Percentiles rank a stretch among this genome's conserved stretches.
Evolutionary conservation across 1,139 yeast species (phyloP).

Genomic region (Candida albicans): DNA sequence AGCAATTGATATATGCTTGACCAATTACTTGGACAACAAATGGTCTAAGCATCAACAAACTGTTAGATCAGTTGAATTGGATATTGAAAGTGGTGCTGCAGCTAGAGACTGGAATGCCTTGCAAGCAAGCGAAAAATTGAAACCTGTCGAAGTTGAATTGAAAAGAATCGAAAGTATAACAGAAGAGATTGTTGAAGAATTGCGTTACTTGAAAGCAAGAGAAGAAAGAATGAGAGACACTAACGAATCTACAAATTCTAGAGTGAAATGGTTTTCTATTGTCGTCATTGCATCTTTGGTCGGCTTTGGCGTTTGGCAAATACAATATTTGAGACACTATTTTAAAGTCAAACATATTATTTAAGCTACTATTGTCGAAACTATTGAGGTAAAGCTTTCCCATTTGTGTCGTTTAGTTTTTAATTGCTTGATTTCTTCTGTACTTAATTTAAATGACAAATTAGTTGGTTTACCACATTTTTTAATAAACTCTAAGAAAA

Average conservation of each 20-base stretch:
- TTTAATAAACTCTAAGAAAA: slow-evolving; percentile 6
- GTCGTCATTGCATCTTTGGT: slow-evolving; percentile 66
- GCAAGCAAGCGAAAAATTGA: slow-evolving; percentile 89
- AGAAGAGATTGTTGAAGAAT: slow-evolving; percentile 72
- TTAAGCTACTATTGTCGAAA: slow-evolving; percentile 25
- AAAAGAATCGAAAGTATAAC: slow-evolving; percentile 82
- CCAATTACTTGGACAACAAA: slow-evolving; percentile 53
- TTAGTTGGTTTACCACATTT: neutral
- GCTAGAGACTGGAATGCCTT: slow-evolving; percentile 98
- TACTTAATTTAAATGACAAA: slow-evolving; percentile 1
- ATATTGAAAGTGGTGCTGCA: slow-evolving; percentile 92
- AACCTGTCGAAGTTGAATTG: slow-evolving; percentile 88
- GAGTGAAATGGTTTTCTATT: slow-evolving; percentile 83
- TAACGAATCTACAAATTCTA: slow-evolving; percentile 86
- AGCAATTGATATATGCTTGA: slow-evolving; percentile 89
- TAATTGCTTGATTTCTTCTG: neutral
- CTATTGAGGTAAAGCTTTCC: slow-evolving; percentile 11
- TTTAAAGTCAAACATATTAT: slow-evolving; percentile 94
- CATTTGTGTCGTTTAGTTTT: slow-evolving; percentile 6
- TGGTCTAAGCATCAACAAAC: slow-evolving; percentile 31
- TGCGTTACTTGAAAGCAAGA: slow-evolving; percentile 80
- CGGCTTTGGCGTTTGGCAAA: slow-evolving; percentile 88
- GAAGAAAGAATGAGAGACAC: slow-evolving; percentile 95
- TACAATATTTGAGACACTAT: slow-evolving; percentile 85
- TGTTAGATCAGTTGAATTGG: slow-evolving; percentile 73